Evolutionary conservation across 2,329 filamentous ascomycete genomes (phyloP), one percentile per base, ranked within the genome.

Genomic region (Exophiala sideris): DNA sequence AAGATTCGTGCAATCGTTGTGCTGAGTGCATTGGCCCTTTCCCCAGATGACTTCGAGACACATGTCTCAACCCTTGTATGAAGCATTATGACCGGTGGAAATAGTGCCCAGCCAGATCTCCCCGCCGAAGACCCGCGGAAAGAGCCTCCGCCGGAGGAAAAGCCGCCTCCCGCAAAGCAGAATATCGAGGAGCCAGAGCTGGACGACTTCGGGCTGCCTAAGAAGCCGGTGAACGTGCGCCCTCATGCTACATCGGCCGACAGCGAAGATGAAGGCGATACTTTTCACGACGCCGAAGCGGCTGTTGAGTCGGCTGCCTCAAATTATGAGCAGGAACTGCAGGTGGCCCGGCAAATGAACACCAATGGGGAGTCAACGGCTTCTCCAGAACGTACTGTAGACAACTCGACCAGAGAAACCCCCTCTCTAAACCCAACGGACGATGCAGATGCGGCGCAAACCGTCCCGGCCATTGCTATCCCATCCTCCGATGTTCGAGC

Each of bases 161-260:
- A 16, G 24, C 11, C 41, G 7, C 20, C 33, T 18, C 12, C 39
- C 14, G n/a, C 24, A 11, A 9, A 29, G 7, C 24, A 29, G 24
- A 5, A 29, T 29, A 8, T 46, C n/a, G 47, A 41, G n/a, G 24
- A 38, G 24, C 21, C 39, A 14, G 82, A 86, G 64, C 72, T 84
- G 55, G 86, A 89, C 68, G 86, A 89, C 61, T 89, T 89, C 67
- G 86, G 86, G 47, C 72, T 89, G 59, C 85, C 85, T 14, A 79
- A 86, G 58, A 77, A 76, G 48, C 58, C 52, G n/a, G 46, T 54
- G 18, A 54, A 34, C 35, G 35, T 16, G 20, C 21, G 33, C 12
- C 54, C 10, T 32, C 51, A 34, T 36, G 20, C 40, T 5, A 40
- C 50, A 11, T 45, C 48, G 34, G 60, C 65, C 46, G 72, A 74